Evolutionary conservation across 441 rosid genomes (phyloP).

Genomic region (Bocquillonia castaneifolia): DNA sequence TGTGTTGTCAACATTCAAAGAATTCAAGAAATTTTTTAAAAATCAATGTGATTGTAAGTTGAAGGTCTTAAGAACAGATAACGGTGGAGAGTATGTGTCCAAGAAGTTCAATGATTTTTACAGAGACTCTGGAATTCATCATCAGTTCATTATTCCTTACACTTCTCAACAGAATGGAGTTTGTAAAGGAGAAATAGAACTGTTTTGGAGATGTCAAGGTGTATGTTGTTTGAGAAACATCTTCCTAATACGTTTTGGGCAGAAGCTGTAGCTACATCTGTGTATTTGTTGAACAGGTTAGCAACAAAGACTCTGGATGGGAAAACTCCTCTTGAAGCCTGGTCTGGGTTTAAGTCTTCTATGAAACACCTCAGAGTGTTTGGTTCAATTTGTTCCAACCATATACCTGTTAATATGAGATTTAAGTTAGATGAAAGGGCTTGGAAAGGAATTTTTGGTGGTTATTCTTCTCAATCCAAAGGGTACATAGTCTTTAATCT

Average conservation of each 20-base stretch:
- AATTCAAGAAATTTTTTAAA: background rate
- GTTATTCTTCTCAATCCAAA: background rate
- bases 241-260: background rate
- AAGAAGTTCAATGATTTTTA: background rate
- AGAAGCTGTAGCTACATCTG: background rate
- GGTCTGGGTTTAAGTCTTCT: background rate
- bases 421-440: background rate
- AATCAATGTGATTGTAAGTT: background rate
- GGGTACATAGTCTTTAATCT: background rate
- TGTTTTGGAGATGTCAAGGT: background rate
- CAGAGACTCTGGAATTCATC: background rate
- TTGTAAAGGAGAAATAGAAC: background rate
- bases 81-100: background rate
- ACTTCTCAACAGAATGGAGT: background rate
- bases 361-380: background rate
- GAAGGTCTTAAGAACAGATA: background rate
- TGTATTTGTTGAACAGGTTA: background rate
- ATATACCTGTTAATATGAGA: background rate
- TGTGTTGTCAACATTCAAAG: background rate
- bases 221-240: background rate
- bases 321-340: background rate
- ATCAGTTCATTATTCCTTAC: background rate
- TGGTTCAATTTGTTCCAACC: background rate
- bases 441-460: background rate
- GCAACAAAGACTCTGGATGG: background rate